These are phyloP conservation scores for Picea engelmannii DNA, from an alignment of 83 land plant genomes.

Conservation along the genomic window DNA sequence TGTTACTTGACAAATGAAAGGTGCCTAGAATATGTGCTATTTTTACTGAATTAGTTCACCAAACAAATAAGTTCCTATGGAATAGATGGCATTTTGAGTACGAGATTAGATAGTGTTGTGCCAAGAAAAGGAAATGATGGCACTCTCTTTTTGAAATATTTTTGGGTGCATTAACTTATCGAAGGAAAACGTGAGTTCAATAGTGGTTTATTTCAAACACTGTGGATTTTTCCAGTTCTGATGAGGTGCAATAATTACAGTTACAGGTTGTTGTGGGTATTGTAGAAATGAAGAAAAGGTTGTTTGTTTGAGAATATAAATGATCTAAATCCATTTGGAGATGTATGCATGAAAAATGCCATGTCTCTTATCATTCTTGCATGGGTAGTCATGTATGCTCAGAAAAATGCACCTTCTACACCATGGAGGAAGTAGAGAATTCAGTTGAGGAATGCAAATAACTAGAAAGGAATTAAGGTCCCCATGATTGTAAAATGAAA, in stretches of 20 bases:
- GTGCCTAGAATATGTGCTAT: too few relatives aligned
- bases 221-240: too few relatives aligned
- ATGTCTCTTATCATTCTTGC: not conserved
- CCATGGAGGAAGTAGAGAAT: not conserved
- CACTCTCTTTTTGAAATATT: slow-evolving; percentile 23
- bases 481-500: too few relatives aligned
- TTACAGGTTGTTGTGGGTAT: too few relatives aligned
- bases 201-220: too few relatives aligned
- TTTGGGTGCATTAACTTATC: slow-evolving; percentile 22
- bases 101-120: slow-evolving; percentile 12
- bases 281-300: not conserved
- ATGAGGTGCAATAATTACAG: too few relatives aligned
- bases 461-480: not conserved
- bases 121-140: slow-evolving; percentile 22
- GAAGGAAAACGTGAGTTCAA: not conserved
- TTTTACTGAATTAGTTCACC: too few relatives aligned
- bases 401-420: not conserved
- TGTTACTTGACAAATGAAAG: too few relatives aligned
- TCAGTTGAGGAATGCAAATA: not conserved
- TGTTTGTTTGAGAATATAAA: not conserved
- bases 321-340: not conserved
- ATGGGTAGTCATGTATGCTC: not conserved
- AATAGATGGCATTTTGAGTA: too few relatives aligned
- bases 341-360: not conserved
- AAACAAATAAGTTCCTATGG: too few relatives aligned